Conservation (phyloP, 352 stramenopile genomes). For the Phytophthora pistaciae region DNA sequence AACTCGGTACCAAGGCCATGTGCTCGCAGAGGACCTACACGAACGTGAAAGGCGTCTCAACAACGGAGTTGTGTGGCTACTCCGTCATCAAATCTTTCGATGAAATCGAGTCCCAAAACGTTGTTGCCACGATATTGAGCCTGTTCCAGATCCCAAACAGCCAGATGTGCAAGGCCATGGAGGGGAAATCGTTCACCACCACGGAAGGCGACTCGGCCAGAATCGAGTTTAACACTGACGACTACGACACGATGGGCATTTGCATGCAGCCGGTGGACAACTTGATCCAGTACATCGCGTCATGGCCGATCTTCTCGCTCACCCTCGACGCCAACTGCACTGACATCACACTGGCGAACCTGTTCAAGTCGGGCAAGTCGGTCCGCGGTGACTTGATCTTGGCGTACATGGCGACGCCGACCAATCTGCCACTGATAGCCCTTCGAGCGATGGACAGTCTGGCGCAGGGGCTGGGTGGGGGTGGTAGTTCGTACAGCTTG, state of each 20-base stretch:
- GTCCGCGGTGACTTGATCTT: constrained; percentile 30
- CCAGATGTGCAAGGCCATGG: constrained; percentile 51
- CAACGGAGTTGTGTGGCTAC: constrained; percentile 42
- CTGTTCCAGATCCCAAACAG: constrained; percentile 49
- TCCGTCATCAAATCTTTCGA: constrained; percentile 38
- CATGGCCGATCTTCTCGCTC: constrained; percentile 40
- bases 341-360: constrained; percentile 32
- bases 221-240: constrained; percentile 34
- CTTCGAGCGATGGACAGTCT: constrained; percentile 21
- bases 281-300: constrained; percentile 39
- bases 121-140: background rate
- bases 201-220: constrained; percentile 26
- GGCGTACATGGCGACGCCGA: constrained; percentile 16
- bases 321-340: constrained; percentile 6
- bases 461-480: background rate
- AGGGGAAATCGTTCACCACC: constrained; percentile 44
- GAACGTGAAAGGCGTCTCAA: constrained; percentile 18
- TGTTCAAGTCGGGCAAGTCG: constrained; percentile 45
- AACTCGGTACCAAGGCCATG: constrained; percentile 27
- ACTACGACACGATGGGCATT: constrained; percentile 36
- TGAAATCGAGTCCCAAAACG: background rate
- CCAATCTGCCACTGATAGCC: constrained; percentile 35
- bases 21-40: constrained; percentile 49
- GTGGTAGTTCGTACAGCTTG: background rate
- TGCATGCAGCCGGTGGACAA: constrained; percentile 46